Evolutionary conservation across 768 basidiomycete genomes (phyloP), one percentile per base, ranked within the genome.

Genomic region (Leccinellum albellum): DNA sequence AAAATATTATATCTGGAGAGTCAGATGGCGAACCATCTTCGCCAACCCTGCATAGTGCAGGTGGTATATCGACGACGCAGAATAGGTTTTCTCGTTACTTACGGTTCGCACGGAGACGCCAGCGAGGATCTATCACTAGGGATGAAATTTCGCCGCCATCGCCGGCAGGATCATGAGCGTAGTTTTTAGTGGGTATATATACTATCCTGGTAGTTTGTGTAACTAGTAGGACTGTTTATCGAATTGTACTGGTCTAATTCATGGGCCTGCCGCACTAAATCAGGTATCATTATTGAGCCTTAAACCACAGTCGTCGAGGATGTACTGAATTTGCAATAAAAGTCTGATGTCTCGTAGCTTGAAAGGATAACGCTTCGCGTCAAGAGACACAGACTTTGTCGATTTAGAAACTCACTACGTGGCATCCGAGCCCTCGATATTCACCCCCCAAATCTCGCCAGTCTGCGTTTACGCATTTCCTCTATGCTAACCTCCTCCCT

Each of bases 361-460:
- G 9, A 31, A 31, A 31, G 31, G 9, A 48, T 17, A 45, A 20
- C 26, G 48, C 29, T 29, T 58, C 14, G 21, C 26, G 29, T 47
- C 32, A 48, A 24, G 28, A 46, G 23, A 20, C 4, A 20, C 14
- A 58, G 24, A 53, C 28, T 23, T 35, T 42, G 9, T 46, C 28
- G 5, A 21, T 21, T 13, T 14, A 33, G 57, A 28, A 40, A 26
- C 37, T 44, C 12, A 24, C 17, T 46, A 37, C 44, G 33, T 32
- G 24, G 26, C 37, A 24, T 37, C 23, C n/a, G n/a, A n/a, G n/a
- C n/a, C n/a, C 28, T 73, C 64, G 7, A 37, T 10, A 37, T 37
- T 45, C 10, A 82, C 31, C 75, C 74, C 17, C 83, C 87, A 70
- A 91, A 91, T 59, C 79, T 79, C 6, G 84, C 87, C 54, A 87